Evolutionary conservation across 1,139 yeast species (phyloP).

Genomic region (Scheffersomyces titani): DNA sequence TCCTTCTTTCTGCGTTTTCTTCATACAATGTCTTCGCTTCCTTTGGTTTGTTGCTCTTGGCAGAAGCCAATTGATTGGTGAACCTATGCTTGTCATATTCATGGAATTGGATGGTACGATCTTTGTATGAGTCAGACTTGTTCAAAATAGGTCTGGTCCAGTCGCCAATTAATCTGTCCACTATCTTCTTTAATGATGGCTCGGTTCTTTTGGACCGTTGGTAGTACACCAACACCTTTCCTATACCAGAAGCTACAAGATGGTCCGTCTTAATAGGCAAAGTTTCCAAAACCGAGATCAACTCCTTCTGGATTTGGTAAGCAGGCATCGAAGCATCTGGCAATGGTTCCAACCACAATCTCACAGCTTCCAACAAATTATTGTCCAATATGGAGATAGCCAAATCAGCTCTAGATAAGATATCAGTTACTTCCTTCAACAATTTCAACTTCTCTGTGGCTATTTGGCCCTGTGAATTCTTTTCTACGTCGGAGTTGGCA

Average conservation of each 20-base stretch:
- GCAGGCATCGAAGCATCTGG: slow-evolving; percentile 98
- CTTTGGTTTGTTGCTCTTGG: slow-evolving; percentile 33
- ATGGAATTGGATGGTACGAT: slow-evolving; percentile 71
- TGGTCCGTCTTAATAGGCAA: slow-evolving; percentile 96
- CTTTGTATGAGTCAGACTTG: slow-evolving; percentile 91
- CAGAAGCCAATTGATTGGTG: slow-evolving; percentile 47
- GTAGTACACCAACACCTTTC: slow-evolving; percentile 91
- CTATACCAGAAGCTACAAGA: slow-evolving; percentile 90
- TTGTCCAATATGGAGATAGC: slow-evolving; percentile 94
- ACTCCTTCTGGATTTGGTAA: slow-evolving; percentile 88
- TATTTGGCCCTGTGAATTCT: slow-evolving; percentile 70
- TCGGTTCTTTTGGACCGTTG: slow-evolving; percentile 91
- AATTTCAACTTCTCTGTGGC: slow-evolving; percentile 87
- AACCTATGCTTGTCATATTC: slow-evolving; percentile 66
- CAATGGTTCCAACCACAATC: slow-evolving; percentile 97
- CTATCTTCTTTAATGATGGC: slow-evolving; percentile 78
- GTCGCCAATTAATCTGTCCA: slow-evolving; percentile 88
- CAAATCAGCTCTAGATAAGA: slow-evolving; percentile 77
- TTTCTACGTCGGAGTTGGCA: slow-evolving; percentile 87
- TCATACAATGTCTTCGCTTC: slow-evolving; percentile 69
- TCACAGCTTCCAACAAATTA: slow-evolving; percentile 87
- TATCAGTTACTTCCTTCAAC: slow-evolving; percentile 74
- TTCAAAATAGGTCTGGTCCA: slow-evolving; percentile 99
- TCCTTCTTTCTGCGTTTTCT: slow-evolving; percentile 88
- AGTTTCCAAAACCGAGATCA: slow-evolving; percentile 70